Evolutionary conservation across 306 rosid genomes (phyloP).

Genomic region (cucumber (Cucumis sativus)): Cucumber_9930_V3 NC_026660.2:9698501-9699000

Average conservation of each 20-base stretch:
- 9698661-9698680: neutral
- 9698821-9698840: neutral
- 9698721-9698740: neutral
- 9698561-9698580: neutral
- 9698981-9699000: neutral
- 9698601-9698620: neutral
- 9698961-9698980: neutral
- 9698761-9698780: neutral
- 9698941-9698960: neutral
- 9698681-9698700: neutral
- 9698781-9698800: neutral
- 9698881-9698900: neutral
- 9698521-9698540: neutral
- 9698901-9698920: neutral
- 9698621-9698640: neutral
- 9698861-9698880: neutral
- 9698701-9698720: neutral
- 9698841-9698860: neutral
- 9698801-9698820: neutral
- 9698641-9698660: neutral
- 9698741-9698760: neutral
- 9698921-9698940: neutral
- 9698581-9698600: neutral
- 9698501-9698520: neutral
- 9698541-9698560: too few species aligned